Evolutionary conservation across 495 filamentous ascomycete species (phyloP).

Genomic region (Pyrenula aspistea): DNA sequence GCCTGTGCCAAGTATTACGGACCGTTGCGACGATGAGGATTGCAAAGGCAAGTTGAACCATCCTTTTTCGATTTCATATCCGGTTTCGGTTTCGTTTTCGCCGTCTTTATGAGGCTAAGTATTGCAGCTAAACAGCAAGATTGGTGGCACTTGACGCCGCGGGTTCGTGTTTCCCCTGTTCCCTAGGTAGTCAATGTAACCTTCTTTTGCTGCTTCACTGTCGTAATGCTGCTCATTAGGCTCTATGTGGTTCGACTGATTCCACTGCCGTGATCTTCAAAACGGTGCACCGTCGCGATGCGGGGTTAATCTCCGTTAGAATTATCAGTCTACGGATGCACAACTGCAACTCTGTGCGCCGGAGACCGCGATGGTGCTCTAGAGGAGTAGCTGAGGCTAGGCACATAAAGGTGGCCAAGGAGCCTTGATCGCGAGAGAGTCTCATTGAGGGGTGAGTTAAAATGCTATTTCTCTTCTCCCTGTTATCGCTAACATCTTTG

Average conservation of each 20-base stretch:
- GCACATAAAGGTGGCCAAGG: background rate
- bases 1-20: too few species aligned
- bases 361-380: background rate
- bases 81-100: background rate
- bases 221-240: background rate
- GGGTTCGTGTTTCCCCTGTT: background rate
- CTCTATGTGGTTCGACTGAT: background rate
- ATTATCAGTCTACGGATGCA: background rate
- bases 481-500: background rate
- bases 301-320: background rate
- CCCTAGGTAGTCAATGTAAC: background rate
- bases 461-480: background rate
- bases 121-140: too few species aligned
- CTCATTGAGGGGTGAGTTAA: background rate
- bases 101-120: background rate
- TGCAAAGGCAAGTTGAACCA: background rate
- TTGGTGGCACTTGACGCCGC: too few species aligned
- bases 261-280: background rate
- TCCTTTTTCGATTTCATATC: background rate
- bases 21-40: too few species aligned
- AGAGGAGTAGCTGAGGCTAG: background rate
- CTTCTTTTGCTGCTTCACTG: background rate
- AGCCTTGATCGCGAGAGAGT: background rate
- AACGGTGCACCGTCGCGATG: background rate
- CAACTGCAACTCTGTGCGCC: background rate